Conservation (phyloP, 2,329 filamentous ascomycete genomes). For the Sclerotinia trifoliorum region DNA sequence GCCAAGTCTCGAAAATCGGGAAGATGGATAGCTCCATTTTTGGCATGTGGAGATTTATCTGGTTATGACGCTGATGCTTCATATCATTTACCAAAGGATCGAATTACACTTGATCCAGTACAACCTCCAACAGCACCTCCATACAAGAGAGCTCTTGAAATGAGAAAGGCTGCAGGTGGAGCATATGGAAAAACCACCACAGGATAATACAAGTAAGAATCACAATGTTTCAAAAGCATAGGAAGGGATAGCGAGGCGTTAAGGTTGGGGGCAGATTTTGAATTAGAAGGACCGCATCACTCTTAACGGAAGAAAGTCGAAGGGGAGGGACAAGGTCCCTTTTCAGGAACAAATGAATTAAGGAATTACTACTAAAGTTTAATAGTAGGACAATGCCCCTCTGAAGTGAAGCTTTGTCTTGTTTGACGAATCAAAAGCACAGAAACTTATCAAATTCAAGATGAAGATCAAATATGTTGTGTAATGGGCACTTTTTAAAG, state of each 20-base stretch:
- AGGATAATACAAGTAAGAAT: neutral
- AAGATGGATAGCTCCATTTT: constrained; percentile 87
- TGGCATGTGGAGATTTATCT: constrained; percentile 95
- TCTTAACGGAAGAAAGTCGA: neutral
- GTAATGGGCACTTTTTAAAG: neutral
- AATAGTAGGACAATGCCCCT: neutral
- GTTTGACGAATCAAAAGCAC: neutral
- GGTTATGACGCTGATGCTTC: constrained; percentile 95
- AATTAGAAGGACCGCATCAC: neutral
- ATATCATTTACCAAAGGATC: constrained; percentile 81
- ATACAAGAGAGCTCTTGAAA: constrained; percentile 86
- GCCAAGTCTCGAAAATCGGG: constrained; percentile 48
- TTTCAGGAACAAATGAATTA: neutral
- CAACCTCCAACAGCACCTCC: constrained; percentile 95
- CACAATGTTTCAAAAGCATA: neutral
- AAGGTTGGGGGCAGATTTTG: neutral
- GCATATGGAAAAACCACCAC: constrained; percentile 45
- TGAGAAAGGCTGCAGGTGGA: constrained; percentile 72
- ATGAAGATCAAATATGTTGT: neutral
- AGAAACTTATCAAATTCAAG: neutral
- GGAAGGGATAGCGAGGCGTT: constrained; percentile 14
- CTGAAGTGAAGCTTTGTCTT: neutral
- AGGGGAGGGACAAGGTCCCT: neutral
- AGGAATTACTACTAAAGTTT: neutral
- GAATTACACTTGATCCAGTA: constrained; percentile 84